Conservation (phyloP, 2,329 filamentous ascomycete genomes). For the Aureobasidium pullulans region DNA sequence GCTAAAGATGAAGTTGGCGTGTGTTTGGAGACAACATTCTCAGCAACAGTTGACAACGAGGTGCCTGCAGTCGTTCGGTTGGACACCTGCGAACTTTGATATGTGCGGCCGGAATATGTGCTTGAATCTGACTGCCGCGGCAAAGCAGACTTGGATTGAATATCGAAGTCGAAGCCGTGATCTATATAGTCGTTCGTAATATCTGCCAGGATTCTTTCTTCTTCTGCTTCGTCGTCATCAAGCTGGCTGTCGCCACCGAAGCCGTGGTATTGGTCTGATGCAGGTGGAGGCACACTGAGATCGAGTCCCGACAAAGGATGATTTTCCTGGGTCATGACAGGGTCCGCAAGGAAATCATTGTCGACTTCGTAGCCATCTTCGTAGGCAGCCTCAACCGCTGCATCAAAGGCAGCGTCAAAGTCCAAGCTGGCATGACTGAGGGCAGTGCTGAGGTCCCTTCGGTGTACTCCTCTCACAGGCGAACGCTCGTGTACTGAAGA, state of each 20-base stretch:
- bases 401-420: slow-evolving; percentile 89
- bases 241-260: slow-evolving; percentile 1
- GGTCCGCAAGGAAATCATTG: slow-evolving; percentile 20
- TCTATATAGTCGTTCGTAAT: slow-evolving; percentile 79
- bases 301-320: background rate
- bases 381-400: slow-evolving; percentile 92
- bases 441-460: slow-evolving; percentile 60
- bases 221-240: slow-evolving; percentile 38
- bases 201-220: slow-evolving; percentile 62
- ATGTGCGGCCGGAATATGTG: slow-evolving; percentile 67
- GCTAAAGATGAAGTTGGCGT: slow-evolving; percentile 5
- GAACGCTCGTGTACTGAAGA: slow-evolving; percentile 76
- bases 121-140: slow-evolving; percentile 79
- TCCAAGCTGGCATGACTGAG: slow-evolving; percentile 77
- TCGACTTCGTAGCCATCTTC: slow-evolving; percentile 81
- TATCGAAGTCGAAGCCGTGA: slow-evolving; percentile 65
- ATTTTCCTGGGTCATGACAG: background rate
- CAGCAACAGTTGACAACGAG: slow-evolving; percentile 64
- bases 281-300: background rate
- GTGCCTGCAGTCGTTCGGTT: slow-evolving; percentile 63
- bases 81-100: slow-evolving; percentile 67
- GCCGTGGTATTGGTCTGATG: background rate
- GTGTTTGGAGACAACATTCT: slow-evolving; percentile 30
- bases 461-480: slow-evolving; percentile 60
- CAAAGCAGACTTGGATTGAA: slow-evolving; percentile 58